A percentile compares a stretch with the other conserved stretches of the same genome.
Evolutionary conservation across 345 rosid species (phyloP).

Genomic region (Rhizophora mangle): DNA sequence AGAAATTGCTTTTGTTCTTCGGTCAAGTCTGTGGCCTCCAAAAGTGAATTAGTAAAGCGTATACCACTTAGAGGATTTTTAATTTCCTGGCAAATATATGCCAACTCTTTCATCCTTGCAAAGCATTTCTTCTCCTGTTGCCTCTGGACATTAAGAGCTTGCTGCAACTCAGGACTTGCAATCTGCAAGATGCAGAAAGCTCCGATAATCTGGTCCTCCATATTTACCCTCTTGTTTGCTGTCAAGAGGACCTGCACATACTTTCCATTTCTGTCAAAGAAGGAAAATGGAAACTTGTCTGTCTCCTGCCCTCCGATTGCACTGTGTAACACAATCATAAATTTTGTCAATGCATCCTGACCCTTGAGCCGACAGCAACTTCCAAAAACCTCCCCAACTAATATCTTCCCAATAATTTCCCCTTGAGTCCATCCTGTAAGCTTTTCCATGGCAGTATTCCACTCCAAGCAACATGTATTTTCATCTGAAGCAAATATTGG

Average conservation of each 20-base stretch:
- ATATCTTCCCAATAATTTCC: conserved; percentile 78
- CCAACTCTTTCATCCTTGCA: conserved; percentile 72
- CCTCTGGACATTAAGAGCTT: conserved; percentile 70
- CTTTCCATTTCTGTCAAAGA: conserved; percentile 71
- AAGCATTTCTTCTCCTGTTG: conserved; percentile 60
- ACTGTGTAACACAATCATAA: conserved; percentile 87
- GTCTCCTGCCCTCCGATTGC: conserved; percentile 85
- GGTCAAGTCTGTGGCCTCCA: conserved; percentile 64
- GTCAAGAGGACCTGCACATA: conserved; percentile 80
- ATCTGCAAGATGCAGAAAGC: conserved; percentile 98
- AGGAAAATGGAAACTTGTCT: conserved; percentile 72
- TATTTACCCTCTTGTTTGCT: conserved; percentile 70
- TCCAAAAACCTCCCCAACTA: conserved; percentile 95
- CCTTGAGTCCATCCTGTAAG: conserved; percentile 74
- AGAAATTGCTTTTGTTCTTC: conserved; percentile 88
- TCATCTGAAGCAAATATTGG: conserved; percentile 96
- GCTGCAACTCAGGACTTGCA: conserved; percentile 89
- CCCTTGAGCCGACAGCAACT: conserved; percentile 84
- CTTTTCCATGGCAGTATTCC: conserved; percentile 98
- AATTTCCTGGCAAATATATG: conserved; percentile 75
- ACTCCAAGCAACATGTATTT: conserved; percentile 84
- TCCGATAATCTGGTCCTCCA: conserved; percentile 70
- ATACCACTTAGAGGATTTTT: conserved; percentile 78
- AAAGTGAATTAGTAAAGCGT: conserved; percentile 65
- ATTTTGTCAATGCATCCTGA: conserved; percentile 79